Percentiles rank a stretch among this genome's conserved stretches.
phyloP scores from a whole-genome alignment of 140 eudicot species.

The Anethum foeniculum region DNA sequence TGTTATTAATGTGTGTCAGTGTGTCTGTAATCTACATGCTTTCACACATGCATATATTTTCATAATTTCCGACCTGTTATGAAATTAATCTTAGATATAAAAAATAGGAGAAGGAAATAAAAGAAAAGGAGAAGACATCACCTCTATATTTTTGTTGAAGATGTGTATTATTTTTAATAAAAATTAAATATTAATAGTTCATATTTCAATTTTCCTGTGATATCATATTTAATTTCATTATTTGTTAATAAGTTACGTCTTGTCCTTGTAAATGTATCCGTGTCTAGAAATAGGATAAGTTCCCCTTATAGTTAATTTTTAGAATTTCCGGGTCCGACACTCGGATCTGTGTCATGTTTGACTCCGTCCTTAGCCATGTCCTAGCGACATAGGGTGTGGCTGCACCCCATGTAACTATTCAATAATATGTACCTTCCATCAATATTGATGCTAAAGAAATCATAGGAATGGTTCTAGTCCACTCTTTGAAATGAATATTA shows the following conservation, averaged over 20 bases:
- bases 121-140: background rate
- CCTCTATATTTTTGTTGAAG: background rate
- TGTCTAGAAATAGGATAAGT: too few relatives aligned
- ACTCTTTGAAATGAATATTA: background rate
- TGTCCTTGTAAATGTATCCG: too few relatives aligned
- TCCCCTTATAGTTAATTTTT: too few relatives aligned
- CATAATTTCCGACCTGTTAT: background rate
- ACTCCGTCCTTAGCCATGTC: background rate
- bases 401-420: background rate
- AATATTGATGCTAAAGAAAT: background rate
- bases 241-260: too few relatives aligned
- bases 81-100: too few relatives aligned
- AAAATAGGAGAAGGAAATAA: background rate
- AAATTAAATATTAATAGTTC: background rate
- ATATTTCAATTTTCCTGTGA: too few relatives aligned
- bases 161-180: background rate
- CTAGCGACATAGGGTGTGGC: background rate
- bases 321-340: background rate
- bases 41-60: background rate
- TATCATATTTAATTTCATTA: background rate
- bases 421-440: background rate
- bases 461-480: background rate
- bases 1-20: too few relatives aligned
- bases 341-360: background rate
- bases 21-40: background rate